Percentiles rank a stretch among this genome's conserved stretches.
These are phyloP conservation scores for Phytophthora foliorum DNA, from an alignment of 352 stramenopile genomes.

Conservation along the genomic window DNA sequence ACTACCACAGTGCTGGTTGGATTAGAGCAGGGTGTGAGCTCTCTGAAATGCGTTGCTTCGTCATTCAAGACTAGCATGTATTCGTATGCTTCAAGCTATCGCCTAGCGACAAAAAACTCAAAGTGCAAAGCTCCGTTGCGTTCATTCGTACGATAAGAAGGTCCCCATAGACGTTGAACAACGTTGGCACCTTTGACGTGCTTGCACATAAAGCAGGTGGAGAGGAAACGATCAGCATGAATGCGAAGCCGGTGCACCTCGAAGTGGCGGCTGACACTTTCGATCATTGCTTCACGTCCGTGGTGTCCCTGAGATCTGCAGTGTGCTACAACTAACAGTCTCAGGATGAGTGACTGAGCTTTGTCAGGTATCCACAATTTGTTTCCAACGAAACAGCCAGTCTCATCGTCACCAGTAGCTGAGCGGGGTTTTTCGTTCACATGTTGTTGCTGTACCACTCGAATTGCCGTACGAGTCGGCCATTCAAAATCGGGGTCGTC, in stretches of 20 bases:
- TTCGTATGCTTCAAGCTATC: neutral
- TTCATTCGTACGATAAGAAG: neutral
- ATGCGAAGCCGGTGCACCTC: neutral
- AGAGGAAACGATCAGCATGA: neutral
- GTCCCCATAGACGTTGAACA: slow-evolving; percentile 7
- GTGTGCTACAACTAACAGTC: slow-evolving; percentile 10
- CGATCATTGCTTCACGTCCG: neutral
- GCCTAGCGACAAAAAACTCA: slow-evolving; percentile 7
- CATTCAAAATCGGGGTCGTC: neutral
- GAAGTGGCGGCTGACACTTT: neutral
- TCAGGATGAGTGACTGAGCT: neutral
- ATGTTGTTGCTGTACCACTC: neutral
- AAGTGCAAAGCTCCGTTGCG: slow-evolving; percentile 10
- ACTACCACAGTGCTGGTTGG: slow-evolving; percentile 20
- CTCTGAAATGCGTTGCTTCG: slow-evolving; percentile 4
- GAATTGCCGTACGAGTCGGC: neutral
- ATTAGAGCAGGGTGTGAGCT: slow-evolving; percentile 13
- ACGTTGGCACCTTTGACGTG: slow-evolving; percentile 14
- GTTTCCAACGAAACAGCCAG: neutral
- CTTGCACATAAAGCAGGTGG: slow-evolving; percentile 1
- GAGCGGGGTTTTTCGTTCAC: neutral
- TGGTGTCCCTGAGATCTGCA: slow-evolving; percentile 12
- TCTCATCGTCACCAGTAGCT: neutral
- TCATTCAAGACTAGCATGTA: slow-evolving; percentile 21
- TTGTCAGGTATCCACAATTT: slow-evolving; percentile 11